These are phyloP conservation scores for Suhomyces xylopsoci DNA, from an alignment of 805 yeast genomes.

Conservation along the genomic window DNA sequence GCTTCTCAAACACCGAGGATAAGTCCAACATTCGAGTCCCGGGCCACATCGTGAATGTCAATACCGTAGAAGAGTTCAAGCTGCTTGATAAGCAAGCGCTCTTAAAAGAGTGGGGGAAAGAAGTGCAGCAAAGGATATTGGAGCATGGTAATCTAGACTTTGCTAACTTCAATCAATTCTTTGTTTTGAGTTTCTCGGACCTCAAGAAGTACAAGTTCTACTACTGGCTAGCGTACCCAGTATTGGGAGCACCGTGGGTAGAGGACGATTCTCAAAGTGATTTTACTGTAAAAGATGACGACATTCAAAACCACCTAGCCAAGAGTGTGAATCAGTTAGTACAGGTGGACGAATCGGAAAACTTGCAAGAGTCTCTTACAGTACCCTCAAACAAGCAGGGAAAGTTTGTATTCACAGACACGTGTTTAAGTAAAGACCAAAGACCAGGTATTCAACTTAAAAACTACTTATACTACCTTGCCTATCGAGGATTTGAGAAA, in stretches of 20 bases:
- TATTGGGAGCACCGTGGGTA: conserved; percentile 53
- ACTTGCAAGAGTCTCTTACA: background rate
- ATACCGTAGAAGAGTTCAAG: conserved; percentile 86
- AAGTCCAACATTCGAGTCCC: background rate
- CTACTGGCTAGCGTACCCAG: conserved; percentile 88
- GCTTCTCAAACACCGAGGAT: conserved; percentile 17
- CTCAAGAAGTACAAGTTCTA: conserved; percentile 82
- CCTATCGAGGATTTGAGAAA: conserved; percentile 18
- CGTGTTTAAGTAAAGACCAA: conserved; percentile 22
- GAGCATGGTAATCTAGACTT: conserved; percentile 15
- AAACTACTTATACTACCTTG: conserved; percentile 54
- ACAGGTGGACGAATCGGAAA: background rate
- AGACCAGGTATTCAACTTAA: conserved; percentile 53
- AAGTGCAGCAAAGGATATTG: conserved; percentile 16
- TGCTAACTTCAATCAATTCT: conserved; percentile 18
- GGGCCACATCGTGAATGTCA: conserved; percentile 50
- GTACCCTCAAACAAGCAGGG: background rate
- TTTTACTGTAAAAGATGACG: background rate
- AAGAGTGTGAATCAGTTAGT: background rate
- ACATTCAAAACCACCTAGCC: background rate
- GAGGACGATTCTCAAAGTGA: conserved; percentile 1
- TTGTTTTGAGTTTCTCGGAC: conserved; percentile 71
- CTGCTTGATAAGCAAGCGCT: conserved; percentile 58
- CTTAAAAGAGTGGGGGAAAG: conserved; percentile 40
- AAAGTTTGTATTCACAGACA: conserved; percentile 31